phyloP scores from a whole-genome alignment of 768 basidiomycete species.

The Suillus subluteus region DNA sequence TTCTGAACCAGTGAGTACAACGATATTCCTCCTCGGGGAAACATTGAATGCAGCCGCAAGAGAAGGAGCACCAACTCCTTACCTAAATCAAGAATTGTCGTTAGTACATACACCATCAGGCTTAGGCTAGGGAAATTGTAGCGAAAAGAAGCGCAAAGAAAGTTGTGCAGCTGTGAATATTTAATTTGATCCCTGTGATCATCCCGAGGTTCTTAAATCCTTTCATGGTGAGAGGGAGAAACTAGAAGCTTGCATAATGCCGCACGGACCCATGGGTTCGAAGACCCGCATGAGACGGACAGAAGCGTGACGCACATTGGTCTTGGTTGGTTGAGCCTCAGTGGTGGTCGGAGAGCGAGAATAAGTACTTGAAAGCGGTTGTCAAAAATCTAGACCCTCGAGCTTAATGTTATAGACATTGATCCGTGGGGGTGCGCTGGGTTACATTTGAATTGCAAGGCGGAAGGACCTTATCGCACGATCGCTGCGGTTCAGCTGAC shows the following conservation, averaged over 20 bases:
- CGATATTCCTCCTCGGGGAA: neutral
- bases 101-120: neutral
- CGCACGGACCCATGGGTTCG: neutral
- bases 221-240: neutral
- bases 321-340: neutral
- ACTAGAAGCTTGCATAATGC: neutral
- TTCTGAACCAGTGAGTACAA: neutral
- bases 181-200: neutral
- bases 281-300: neutral
- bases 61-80: neutral
- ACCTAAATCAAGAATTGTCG: neutral
- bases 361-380: neutral
- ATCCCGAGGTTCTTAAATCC: neutral
- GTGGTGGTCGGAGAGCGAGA: neutral
- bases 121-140: neutral
- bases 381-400: neutral
- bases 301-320: neutral
- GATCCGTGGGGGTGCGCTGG: neutral
- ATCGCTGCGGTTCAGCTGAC: neutral
- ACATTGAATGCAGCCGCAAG: neutral
- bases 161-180: neutral
- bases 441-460: neutral
- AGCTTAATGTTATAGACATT: neutral
- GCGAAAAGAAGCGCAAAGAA: neutral
- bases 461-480: neutral